Conservation (phyloP, 352 stramenopile species). For the Globisporangium perplexum region DNA sequence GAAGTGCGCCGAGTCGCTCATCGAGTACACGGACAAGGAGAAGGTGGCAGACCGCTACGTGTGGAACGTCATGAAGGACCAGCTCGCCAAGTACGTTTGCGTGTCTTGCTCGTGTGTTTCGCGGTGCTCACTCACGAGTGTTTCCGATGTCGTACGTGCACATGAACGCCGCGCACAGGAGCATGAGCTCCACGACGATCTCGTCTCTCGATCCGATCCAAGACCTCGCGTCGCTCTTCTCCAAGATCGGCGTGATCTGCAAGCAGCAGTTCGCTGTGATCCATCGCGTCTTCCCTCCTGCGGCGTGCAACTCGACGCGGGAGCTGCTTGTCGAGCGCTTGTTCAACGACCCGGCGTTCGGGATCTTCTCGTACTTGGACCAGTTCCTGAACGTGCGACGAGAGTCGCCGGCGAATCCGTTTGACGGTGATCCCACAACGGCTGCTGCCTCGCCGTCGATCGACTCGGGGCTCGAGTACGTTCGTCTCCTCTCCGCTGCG, state of each 20-base stretch:
- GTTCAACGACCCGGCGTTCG: slow-evolving; percentile 77
- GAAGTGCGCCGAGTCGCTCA: slow-evolving; percentile 58
- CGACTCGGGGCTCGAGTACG: slow-evolving; percentile 42
- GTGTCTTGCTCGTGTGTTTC: background rate
- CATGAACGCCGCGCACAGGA: slow-evolving; percentile 10
- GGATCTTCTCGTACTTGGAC: slow-evolving; percentile 71
- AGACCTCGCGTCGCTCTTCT: slow-evolving; percentile 56
- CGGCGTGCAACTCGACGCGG: slow-evolving; percentile 34
- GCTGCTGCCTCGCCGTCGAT: background rate
- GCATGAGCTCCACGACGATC: slow-evolving; percentile 12
- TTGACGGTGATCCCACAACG: background rate
- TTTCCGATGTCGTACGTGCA: background rate
- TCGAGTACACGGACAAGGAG: slow-evolving; percentile 81
- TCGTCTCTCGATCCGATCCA: slow-evolving; percentile 51
- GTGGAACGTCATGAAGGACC: slow-evolving; percentile 81
- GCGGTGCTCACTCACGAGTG: background rate
- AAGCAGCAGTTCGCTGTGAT: slow-evolving; percentile 69
- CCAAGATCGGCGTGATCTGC: slow-evolving; percentile 55
- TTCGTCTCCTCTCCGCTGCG: slow-evolving; percentile 47
- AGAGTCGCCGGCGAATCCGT: slow-evolving; percentile 12
- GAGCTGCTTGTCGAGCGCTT: slow-evolving; percentile 66
- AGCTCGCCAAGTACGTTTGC: slow-evolving; percentile 40
- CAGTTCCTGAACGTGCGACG: slow-evolving; percentile 44
- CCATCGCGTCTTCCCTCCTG: slow-evolving; percentile 44
- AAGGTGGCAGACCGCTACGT: slow-evolving; percentile 79